Conservation (phyloP, 2,329 filamentous ascomycete genomes). For the Lasiodiplodia theobromae region DNA sequence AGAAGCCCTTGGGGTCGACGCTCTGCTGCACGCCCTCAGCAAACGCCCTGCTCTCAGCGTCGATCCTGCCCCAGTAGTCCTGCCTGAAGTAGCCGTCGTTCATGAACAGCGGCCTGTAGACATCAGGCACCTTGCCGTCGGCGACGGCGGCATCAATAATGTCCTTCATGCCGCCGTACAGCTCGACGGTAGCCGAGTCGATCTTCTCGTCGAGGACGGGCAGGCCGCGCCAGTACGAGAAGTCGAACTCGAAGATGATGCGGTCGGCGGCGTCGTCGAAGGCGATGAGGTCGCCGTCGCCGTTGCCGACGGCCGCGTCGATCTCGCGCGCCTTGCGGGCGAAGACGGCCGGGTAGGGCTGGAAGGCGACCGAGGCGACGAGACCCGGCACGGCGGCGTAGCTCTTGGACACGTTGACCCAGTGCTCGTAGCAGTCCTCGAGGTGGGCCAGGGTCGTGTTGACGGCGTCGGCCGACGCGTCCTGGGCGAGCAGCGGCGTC, state of each 20-base stretch:
- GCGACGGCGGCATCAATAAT: slow-evolving; percentile 45
- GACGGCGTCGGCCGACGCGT: slow-evolving; percentile 31
- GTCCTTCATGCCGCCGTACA: slow-evolving; percentile 48
- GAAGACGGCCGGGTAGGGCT: slow-evolving; percentile 43
- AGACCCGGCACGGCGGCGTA: slow-evolving; percentile 41
- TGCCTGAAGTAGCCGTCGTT: slow-evolving; percentile 55
- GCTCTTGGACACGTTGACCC: slow-evolving; percentile 39
- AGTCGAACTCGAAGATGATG: slow-evolving; percentile 56
- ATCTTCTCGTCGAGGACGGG: slow-evolving; percentile 46
- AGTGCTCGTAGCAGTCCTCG: slow-evolving; percentile 34
- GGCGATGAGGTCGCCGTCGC: slow-evolving; percentile 47
- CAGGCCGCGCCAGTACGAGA: slow-evolving; percentile 43
- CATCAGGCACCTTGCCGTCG: slow-evolving; percentile 47
- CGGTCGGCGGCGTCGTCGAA: slow-evolving; percentile 51
- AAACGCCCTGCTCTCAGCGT: slow-evolving; percentile 38
- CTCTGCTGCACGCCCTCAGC: slow-evolving; percentile 44
- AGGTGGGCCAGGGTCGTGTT: slow-evolving; percentile 31
- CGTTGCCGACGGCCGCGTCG: neutral
- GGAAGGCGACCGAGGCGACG: slow-evolving; percentile 45
- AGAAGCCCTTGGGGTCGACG: slow-evolving; percentile 52
- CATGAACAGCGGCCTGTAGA: slow-evolving; percentile 55
- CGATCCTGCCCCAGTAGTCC: slow-evolving; percentile 53
- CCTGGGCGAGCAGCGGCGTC: slow-evolving; percentile 35
- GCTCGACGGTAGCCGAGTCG: slow-evolving; percentile 48
- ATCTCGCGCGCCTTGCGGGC: slow-evolving; percentile 35